phyloP scores from a whole-genome alignment of 345 rosid species.

The Turritis glabra region DNA sequence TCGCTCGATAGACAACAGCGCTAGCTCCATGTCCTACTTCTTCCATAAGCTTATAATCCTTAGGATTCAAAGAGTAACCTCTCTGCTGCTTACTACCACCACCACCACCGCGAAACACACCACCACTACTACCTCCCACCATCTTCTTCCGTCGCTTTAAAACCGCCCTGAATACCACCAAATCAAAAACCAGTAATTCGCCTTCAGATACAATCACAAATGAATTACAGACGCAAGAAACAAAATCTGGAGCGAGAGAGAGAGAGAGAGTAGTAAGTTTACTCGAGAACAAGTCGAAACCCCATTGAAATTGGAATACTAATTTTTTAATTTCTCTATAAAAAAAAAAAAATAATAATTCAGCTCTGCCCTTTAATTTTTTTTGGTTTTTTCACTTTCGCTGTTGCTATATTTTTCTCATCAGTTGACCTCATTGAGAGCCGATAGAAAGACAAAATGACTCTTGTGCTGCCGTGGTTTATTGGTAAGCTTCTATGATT shows the following conservation, averaged over 20 bases:
- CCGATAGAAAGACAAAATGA: conserved; percentile 28
- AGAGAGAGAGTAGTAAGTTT: conserved; percentile 29
- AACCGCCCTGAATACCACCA: conserved; percentile 36
- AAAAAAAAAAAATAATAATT: background rate
- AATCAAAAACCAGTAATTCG: conserved; percentile 8
- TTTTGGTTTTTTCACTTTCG: conserved; percentile 13
- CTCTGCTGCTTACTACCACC: conserved; percentile 48
- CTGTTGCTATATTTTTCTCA: conserved; percentile 33
- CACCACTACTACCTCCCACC: conserved; percentile 32
- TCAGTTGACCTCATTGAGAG: conserved; percentile 56
- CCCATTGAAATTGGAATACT: conserved; percentile 29
- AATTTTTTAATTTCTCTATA: background rate
- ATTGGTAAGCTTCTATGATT: conserved; percentile 27
- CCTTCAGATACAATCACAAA: conserved; percentile 13
- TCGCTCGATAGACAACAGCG: conserved; percentile 89
- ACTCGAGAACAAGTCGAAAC: conserved; percentile 34
- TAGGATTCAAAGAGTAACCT: conserved; percentile 60
- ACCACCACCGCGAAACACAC: conserved; percentile 37
- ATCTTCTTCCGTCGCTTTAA: conserved; percentile 37
- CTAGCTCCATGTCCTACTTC: conserved; percentile 96
- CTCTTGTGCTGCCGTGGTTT: conserved; percentile 50
- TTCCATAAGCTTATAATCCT: conserved; percentile 80
- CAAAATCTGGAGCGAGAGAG: conserved; percentile 11
- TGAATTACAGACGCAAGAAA: background rate
- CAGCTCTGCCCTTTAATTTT: too few species aligned